A percentile compares a stretch with the other conserved stretches of the same genome.
Evolutionary conservation across 306 rosid species (phyloP).

Genomic region (Senna tora): DNA sequence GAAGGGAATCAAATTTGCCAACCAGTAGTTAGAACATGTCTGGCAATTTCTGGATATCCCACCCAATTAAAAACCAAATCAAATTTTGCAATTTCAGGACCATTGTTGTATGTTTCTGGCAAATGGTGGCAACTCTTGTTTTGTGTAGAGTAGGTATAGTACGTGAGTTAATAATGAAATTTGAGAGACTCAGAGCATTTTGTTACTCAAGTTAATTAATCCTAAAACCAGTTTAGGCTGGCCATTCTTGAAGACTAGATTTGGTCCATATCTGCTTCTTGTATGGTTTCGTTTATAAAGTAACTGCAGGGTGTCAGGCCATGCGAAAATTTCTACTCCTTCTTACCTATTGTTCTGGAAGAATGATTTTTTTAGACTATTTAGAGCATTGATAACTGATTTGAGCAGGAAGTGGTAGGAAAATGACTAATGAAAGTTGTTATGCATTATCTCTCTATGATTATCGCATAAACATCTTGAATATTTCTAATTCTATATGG

Average conservation of each 20-base stretch:
- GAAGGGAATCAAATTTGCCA: constrained; percentile 91
- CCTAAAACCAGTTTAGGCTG: constrained; percentile 39
- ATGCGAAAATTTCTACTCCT: not conserved
- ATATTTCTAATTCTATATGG: too few relatives aligned
- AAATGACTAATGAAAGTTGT: not conserved
- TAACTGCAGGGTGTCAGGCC: not conserved
- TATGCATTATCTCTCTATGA: not conserved
- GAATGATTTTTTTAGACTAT: not conserved
- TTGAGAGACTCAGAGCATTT: constrained; percentile 33
- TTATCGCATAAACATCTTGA: not conserved
- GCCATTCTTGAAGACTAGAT: constrained; percentile 26
- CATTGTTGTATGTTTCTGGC: constrained; percentile 44
- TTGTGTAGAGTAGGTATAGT: constrained; percentile 40
- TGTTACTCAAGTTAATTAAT: constrained; percentile 22
- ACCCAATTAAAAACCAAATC: constrained; percentile 32
- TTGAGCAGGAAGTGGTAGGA: too few relatives aligned
- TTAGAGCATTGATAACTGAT: not conserved
- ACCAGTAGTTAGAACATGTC: constrained; percentile 44
- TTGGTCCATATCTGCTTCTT: constrained; percentile 22
- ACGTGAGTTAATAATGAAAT: constrained; percentile 37
- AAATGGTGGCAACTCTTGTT: constrained; percentile 41
- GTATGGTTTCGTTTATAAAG: constrained; percentile 1
- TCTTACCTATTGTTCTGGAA: not conserved
- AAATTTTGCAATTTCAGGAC: constrained; percentile 59
- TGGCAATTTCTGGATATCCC: constrained; percentile 33